These are phyloP conservation scores for Rhytidhysteron rufulum DNA, from an alignment of 2,329 filamentous ascomycete species.

Conservation along the genomic window DNA sequence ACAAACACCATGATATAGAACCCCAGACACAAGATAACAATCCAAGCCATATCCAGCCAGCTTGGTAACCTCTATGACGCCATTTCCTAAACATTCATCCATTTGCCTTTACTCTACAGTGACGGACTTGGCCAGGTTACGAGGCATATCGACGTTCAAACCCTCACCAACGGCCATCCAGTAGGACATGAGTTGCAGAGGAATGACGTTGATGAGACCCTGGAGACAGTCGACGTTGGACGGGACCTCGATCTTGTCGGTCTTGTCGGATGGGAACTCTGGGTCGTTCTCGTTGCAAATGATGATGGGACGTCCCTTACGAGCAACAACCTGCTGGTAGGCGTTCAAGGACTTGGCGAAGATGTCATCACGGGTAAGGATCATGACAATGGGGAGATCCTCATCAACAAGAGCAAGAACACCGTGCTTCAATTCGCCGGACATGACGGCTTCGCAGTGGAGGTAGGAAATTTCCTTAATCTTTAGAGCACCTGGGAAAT, in stretches of 20 bases:
- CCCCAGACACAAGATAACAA: slow-evolving; percentile 1
- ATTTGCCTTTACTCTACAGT: slow-evolving; percentile 77
- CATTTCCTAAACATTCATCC: slow-evolving; percentile 10
- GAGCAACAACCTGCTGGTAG: slow-evolving; percentile 98
- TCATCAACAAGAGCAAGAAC: slow-evolving; percentile 96
- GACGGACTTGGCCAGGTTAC: slow-evolving; percentile 97
- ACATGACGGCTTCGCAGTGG: slow-evolving; percentile 99
- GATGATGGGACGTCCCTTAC: slow-evolving; percentile 92
- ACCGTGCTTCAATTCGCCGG: slow-evolving; percentile 98
- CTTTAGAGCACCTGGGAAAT: slow-evolving; percentile 70
- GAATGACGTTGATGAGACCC: slow-evolving; percentile 95
- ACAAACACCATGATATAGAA: background rate
- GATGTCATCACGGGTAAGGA: slow-evolving; percentile 89
- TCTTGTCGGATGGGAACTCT: slow-evolving; percentile 84
- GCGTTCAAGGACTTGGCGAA: slow-evolving; percentile 99
- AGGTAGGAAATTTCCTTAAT: slow-evolving; percentile 99
- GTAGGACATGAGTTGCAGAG: slow-evolving; percentile 96
- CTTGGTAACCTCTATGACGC: slow-evolving; percentile 21
- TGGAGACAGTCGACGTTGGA: slow-evolving; percentile 93
- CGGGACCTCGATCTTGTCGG: slow-evolving; percentile 96
- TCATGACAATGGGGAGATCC: slow-evolving; percentile 99
- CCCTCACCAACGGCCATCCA: slow-evolving; percentile 97
- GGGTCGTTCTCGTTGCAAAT: slow-evolving; percentile 91
- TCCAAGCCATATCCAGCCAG: slow-evolving; percentile 6
- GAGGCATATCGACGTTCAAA: slow-evolving; percentile 96